Percentiles rank a stretch among this genome's conserved stretches.
These are phyloP conservation scores for Pichia eremophila DNA, from an alignment of 805 yeast species.

Conservation along the genomic window DNA sequence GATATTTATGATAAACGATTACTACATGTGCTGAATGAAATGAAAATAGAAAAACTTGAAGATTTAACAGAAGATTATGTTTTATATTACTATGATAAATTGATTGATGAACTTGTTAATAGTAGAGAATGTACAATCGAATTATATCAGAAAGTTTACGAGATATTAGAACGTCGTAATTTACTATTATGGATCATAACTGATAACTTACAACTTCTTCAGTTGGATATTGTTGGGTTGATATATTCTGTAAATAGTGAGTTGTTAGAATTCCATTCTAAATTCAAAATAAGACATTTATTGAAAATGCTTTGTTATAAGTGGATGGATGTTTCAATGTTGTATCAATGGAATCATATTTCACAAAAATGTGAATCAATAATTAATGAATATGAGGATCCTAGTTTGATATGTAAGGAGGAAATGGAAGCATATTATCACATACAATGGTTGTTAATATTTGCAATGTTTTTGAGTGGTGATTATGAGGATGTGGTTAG, in stretches of 20 bases:
- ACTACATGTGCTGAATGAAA: background rate
- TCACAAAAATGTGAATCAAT: constrained; percentile 1
- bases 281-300: background rate
- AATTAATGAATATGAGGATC: background rate
- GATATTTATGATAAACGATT: background rate
- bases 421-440: constrained; percentile 18
- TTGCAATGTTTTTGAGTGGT: constrained; percentile 17
- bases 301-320: background rate
- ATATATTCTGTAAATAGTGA: constrained; percentile 2
- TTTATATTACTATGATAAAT: background rate
- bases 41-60: background rate
- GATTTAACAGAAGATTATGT: constrained; percentile 3
- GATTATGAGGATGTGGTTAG: constrained; percentile 17
- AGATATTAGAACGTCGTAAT: background rate
- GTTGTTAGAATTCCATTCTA: background rate
- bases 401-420: background rate
- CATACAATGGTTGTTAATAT: constrained; percentile 22
- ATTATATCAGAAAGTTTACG: background rate
- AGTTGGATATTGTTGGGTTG: constrained; percentile 1
- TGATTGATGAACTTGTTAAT: background rate
- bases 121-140: background rate
- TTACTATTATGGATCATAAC: background rate
- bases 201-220: background rate
- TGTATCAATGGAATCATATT: constrained; percentile 1
- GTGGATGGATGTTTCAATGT: background rate